Conservation (phyloP, 2,329 filamentous ascomycete species). For the Fusarium chlamydosporum region DNA sequence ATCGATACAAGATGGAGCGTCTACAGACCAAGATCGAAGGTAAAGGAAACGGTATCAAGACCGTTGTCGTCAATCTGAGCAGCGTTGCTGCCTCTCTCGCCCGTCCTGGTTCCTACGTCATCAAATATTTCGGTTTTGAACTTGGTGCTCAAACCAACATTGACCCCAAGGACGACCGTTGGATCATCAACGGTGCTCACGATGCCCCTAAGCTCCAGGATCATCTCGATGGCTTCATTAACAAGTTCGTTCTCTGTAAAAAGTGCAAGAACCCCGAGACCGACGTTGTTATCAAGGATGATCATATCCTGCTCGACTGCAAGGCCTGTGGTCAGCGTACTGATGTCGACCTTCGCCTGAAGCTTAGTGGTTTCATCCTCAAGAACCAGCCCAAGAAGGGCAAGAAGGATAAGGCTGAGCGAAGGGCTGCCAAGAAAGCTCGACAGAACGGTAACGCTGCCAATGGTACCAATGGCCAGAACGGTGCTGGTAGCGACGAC, state of each 20-base stretch:
- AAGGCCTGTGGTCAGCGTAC: conserved; percentile 97
- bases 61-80: conserved; percentile 94
- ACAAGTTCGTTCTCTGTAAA: conserved; percentile 99
- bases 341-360: conserved; percentile 91
- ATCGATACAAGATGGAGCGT: conserved; percentile 99
- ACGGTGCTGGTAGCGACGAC: conserved; percentile 71
- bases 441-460: conserved; percentile 75
- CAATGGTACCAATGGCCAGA: conserved; percentile 60
- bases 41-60: conserved; percentile 99
- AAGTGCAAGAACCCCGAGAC: conserved; percentile 99
- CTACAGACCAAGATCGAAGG: conserved; percentile 99
- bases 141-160: conserved; percentile 98
- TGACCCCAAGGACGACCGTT: conserved; percentile 96
- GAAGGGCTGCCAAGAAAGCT: conserved; percentile 91
- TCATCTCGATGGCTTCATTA: conserved; percentile 97
- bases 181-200: conserved; percentile 99
- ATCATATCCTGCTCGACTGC: conserved; percentile 93
- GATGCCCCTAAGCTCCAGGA: conserved; percentile 96
- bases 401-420: conserved; percentile 96
- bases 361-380: conserved; percentile 96
- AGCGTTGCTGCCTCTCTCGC: conserved; percentile 93
- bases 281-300: conserved; percentile 94
- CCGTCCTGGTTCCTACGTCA: conserved; percentile 92
- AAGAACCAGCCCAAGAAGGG: conserved; percentile 95
- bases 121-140: conserved; percentile 99